Percentiles rank a stretch among this genome's conserved stretches.
These are phyloP conservation scores for Ananas comosus DNA, from an alignment of 176 grass and related monocot species.

Conservation along the genomic window DNA sequence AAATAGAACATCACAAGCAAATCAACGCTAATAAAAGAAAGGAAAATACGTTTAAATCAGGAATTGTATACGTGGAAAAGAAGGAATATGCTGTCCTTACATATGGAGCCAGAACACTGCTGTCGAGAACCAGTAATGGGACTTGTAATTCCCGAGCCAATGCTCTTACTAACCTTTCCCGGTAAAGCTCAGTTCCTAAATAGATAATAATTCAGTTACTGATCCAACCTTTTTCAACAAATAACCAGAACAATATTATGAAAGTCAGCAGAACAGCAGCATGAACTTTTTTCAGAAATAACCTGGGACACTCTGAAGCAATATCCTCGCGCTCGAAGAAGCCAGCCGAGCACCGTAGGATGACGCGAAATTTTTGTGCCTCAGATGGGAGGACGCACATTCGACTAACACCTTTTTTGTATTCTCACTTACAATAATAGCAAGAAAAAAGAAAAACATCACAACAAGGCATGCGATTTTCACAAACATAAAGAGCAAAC, in stretches of 20 bases:
- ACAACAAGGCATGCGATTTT: constrained; percentile 18
- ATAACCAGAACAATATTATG: constrained; percentile 3
- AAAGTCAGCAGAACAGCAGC: constrained; percentile 20
- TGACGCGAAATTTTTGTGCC: constrained; percentile 50
- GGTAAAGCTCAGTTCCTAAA: constrained; percentile 94
- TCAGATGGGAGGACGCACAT: constrained; percentile 61
- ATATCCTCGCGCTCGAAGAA: constrained; percentile 70
- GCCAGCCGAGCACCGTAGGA: constrained; percentile 57
- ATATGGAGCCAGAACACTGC: constrained; percentile 74
- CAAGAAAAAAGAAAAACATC: constrained; percentile 14
- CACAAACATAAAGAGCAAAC: neutral
- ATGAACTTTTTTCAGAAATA: constrained; percentile 14
- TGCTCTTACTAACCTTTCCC: constrained; percentile 86
- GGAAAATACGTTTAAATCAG: neutral
- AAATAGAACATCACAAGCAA: neutral
- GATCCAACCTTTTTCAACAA: neutral
- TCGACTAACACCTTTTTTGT: constrained; percentile 49
- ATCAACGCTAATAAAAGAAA: neutral
- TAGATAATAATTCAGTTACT: constrained; percentile 8
- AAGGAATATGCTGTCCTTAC: constrained; percentile 31
- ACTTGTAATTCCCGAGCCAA: constrained; percentile 74
- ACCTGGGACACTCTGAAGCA: constrained; percentile 85
- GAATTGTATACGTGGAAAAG: neutral
- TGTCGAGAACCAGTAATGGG: constrained; percentile 69
- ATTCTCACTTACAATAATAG: constrained; percentile 48